Evolutionary conservation across 345 rosid species (phyloP).

Genomic region (Pugionium dolabratum): DNA sequence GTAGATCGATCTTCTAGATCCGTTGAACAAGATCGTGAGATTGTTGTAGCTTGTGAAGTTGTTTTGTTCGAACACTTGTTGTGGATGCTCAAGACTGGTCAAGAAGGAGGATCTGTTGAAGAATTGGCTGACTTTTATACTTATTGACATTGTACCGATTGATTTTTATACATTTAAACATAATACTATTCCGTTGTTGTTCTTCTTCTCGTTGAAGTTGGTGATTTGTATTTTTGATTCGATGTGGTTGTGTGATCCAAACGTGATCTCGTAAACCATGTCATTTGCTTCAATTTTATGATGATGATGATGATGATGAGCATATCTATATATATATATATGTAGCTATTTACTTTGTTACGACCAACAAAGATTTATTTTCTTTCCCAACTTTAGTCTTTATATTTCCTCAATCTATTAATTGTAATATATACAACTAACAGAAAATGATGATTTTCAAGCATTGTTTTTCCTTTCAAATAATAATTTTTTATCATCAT

Average conservation of each 20-base stretch:
- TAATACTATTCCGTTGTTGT: slow-evolving; percentile 17
- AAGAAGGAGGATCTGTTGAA: slow-evolving; percentile 42
- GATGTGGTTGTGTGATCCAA: slow-evolving; percentile 35
- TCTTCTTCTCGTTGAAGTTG: neutral
- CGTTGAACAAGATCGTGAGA: slow-evolving; percentile 39
- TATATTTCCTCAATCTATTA: too few species aligned
- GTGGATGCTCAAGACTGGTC: slow-evolving; percentile 77
- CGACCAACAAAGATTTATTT: slow-evolving; percentile 13
- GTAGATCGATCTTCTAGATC: slow-evolving; percentile 55
- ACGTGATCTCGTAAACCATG: slow-evolving; percentile 40
- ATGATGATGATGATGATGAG: slow-evolving; percentile 18
- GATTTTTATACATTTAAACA: slow-evolving; percentile 9
- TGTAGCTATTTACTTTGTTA: slow-evolving; percentile 28
- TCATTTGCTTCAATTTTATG: slow-evolving; percentile 37
- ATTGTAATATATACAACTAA: too few species aligned
- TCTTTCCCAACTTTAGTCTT: neutral
- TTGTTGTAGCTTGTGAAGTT: slow-evolving; percentile 79
- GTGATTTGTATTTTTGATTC: slow-evolving; percentile 21
- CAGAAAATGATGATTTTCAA: neutral
- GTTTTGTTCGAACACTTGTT: slow-evolving; percentile 91
- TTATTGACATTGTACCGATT: slow-evolving; percentile 36
- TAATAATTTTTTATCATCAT: too few species aligned
- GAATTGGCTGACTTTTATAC: slow-evolving; percentile 66
- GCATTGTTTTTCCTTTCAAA: too few species aligned
- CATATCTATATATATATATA: slow-evolving; percentile 23